These are phyloP conservation scores for Serendipita sp. DNA, from an alignment of 768 basidiomycete genomes.

Conservation along the genomic window DNA sequence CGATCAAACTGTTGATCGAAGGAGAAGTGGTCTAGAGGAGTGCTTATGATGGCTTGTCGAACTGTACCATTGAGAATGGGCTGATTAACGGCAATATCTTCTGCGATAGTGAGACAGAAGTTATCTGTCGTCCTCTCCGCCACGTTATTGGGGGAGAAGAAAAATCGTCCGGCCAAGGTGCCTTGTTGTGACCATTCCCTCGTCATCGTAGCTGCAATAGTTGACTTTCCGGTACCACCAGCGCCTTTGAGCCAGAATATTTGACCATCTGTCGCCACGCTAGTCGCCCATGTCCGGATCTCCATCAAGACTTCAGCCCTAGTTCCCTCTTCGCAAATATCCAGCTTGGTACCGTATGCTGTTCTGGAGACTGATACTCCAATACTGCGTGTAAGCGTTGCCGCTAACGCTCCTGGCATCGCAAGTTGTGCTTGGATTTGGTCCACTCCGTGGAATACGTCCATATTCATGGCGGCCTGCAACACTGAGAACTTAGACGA, in stretches of 20 bases:
- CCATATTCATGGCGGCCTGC: too few species aligned
- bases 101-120: neutral
- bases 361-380: neutral
- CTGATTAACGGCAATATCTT: neutral
- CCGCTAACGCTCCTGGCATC: too few species aligned
- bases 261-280: neutral
- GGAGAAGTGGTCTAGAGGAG: neutral
- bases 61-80: neutral
- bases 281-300: neutral
- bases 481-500: too few species aligned
- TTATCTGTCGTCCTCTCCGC: neutral
- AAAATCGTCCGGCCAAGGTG: neutral
- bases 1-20: neutral
- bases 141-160: neutral
- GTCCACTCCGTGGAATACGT: too few species aligned
- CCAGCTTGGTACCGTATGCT: neutral
- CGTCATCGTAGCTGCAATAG: neutral
- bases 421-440: too few species aligned
- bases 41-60: neutral
- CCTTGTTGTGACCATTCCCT: neutral
- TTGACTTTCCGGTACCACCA: neutral
- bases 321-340: neutral
- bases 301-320: neutral
- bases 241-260: neutral
- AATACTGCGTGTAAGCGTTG: too few species aligned